These are phyloP conservation scores for Iris pallida DNA, from an alignment of 116 monocot genomes.

Conservation along the genomic window DNA sequence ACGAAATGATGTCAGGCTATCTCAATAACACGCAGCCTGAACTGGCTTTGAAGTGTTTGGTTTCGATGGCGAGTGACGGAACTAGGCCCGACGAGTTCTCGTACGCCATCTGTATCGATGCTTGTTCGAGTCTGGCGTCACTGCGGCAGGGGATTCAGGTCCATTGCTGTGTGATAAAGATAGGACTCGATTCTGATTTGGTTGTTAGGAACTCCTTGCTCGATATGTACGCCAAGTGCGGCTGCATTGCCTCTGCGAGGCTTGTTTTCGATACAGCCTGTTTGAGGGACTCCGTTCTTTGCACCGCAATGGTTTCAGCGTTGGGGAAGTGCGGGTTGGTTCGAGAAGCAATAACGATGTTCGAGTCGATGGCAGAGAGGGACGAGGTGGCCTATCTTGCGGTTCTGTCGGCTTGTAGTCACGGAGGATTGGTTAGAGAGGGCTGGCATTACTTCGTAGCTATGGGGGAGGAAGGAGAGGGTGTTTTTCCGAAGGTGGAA, in stretches of 20 bases:
- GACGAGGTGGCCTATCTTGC: conserved; percentile 59
- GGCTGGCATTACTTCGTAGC: conserved; percentile 16
- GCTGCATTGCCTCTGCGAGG: conserved; percentile 18
- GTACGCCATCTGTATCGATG: conserved; percentile 43
- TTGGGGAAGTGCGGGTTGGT: conserved; percentile 51
- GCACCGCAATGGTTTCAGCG: conserved; percentile 57
- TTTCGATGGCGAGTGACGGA: conserved; percentile 23
- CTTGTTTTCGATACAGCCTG: conserved; percentile 13
- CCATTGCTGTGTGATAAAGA: conserved; percentile 46
- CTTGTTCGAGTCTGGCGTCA: conserved; percentile 41
- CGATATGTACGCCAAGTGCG: conserved; percentile 72
- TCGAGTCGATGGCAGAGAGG: conserved; percentile 45
- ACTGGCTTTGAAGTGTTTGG: conserved; percentile 33
- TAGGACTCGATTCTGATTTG: conserved; percentile 13
- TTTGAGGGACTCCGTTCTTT: conserved; percentile 43
- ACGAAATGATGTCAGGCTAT: conserved; percentile 25
- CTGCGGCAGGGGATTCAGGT: conserved; percentile 37
- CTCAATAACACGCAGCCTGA: conserved; percentile 39
- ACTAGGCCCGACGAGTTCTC: conserved; percentile 49
- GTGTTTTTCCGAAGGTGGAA: conserved; percentile 29
- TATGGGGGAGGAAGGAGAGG: conserved; percentile 40
- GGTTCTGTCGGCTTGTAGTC: conserved; percentile 66
- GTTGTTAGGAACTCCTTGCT: conserved; percentile 50
- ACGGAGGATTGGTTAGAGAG: conserved; percentile 24
- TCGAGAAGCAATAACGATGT: conserved; percentile 33